A percentile compares a stretch with the other conserved stretches of the same genome.
Evolutionary conservation across 257 asterid species (phyloP).

Genomic region (Fraxinus americana): DNA sequence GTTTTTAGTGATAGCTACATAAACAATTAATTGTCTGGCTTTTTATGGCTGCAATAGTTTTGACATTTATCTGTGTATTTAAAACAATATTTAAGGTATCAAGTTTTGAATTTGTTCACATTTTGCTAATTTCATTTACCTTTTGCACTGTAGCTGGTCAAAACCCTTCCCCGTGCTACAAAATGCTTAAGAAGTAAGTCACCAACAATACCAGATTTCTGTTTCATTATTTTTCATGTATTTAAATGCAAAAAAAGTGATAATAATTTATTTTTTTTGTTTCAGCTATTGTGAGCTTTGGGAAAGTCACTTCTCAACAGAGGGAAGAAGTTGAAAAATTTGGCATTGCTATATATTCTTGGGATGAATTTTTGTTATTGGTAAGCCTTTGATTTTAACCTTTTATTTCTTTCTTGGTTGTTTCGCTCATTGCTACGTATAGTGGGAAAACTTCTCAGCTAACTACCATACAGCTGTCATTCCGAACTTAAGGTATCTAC

Average conservation of each 20-base stretch:
- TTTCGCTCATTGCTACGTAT: conserved; percentile 4
- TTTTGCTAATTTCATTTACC: conserved; percentile 27
- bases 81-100: conserved; percentile 15
- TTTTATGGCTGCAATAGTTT: conserved; percentile 16
- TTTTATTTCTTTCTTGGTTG: conserved; percentile 23
- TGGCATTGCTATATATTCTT: conserved; percentile 66
- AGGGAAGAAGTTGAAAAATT: conserved; percentile 66
- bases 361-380: conserved; percentile 77
- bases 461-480: neutral
- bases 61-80: conserved; percentile 17
- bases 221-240: conserved; percentile 13
- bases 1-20: neutral
- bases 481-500: neutral
- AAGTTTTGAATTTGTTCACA: conserved; percentile 14
- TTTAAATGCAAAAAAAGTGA: conserved; percentile 23
- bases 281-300: conserved; percentile 90
- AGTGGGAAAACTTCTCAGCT: neutral
- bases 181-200: conserved; percentile 79
- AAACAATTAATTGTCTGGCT: conserved; percentile 18
- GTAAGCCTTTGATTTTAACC: conserved; percentile 46
- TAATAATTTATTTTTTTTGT: conserved; percentile 12
- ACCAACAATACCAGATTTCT: conserved; percentile 20
- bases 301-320: conserved; percentile 64
- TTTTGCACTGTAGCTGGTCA: conserved; percentile 67
- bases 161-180: conserved; percentile 71